Base-by-base conservation (phyloP, 495 filamentous ascomycete genomes). In the Xylaria acuta region DNA sequence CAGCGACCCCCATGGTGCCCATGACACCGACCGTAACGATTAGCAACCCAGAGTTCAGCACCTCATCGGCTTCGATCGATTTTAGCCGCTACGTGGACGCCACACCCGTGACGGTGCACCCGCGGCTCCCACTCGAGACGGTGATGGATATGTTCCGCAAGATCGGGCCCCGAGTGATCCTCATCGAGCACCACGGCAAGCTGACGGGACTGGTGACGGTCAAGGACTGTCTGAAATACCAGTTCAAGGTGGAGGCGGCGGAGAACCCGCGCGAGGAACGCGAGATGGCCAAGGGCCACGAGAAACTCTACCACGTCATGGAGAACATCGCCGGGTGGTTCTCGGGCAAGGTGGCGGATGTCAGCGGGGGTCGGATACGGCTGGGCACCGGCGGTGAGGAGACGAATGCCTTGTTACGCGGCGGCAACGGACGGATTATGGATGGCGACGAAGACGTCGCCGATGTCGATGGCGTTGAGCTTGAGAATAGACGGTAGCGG, bases 81-180 rank as follows among this genome's bases (percentile, higher is more conserved):
- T 95, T 99, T 76, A 91, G 90, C 74, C 90, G 90, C 40, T 98
- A 95, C 77, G 92, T 97, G 49, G 94, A 99, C 80, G 88, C 93
- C 58, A 97, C 95, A 0, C 96, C 97, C 5, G 86, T 98, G 6
- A 92, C 94, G 2, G 94, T 94, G 8, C 97, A 99, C 77, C 96
- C 96, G 0, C 91, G 94, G 1, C 89, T 98, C 7, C 93, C 95
- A 0, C 88, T 99, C 0, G 96, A 99, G 81, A 99, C 96, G 0
- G 96, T 97, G 56, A 98, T 98, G 94, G 96, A 99, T 79, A 89
- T 98, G 56, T 99, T 99, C 86, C 95, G 96, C 78, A 99, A 99
- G 85, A 95, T 99, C 82, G 96, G 97, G 0, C 96, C 96, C 3
- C 90, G 97, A 2, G 94, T 97, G 16, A 94, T 99, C 65, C 86